Percentiles rank a stretch among this genome's conserved stretches.
These are phyloP conservation scores for Neurospora sp. DNA, from an alignment of 495 filamentous ascomycete genomes.

Conservation along the genomic window DNA sequence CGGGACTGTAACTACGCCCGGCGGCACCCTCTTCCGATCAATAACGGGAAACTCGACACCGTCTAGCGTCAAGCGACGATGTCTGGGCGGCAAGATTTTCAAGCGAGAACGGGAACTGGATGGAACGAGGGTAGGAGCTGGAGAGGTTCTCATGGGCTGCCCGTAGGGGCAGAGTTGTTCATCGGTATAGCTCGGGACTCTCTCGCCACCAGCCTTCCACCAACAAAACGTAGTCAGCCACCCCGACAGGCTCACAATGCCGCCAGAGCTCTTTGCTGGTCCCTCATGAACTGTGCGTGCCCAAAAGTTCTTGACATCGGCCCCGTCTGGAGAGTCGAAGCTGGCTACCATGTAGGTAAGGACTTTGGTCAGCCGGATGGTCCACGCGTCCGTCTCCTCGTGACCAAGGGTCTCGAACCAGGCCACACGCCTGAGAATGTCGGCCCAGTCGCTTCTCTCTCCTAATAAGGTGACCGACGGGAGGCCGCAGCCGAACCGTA, in stretches of 20 bases:
- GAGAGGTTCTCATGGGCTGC: too few species aligned
- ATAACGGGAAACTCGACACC: background rate
- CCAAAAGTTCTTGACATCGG: conserved; percentile 32
- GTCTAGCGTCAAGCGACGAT: background rate
- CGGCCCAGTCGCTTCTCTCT: conserved; percentile 23
- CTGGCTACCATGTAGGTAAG: conserved; percentile 23
- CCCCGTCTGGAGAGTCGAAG: conserved; percentile 26
- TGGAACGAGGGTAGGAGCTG: too few species aligned
- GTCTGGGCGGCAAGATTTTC: background rate
- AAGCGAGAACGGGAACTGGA: background rate
- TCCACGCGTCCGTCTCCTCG: conserved; percentile 22
- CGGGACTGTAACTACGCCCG: background rate
- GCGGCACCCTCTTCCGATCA: background rate
- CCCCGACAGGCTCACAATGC: background rate
- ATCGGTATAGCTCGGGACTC: background rate
- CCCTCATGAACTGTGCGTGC: background rate
- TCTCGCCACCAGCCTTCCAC: background rate
- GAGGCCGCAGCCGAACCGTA: conserved; percentile 23
- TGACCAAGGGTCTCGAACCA: conserved; percentile 17
- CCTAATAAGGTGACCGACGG: conserved; percentile 32
- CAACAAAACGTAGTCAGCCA: background rate
- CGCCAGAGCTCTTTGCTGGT: background rate
- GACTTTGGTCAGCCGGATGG: conserved; percentile 20
- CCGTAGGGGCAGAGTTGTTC: background rate
- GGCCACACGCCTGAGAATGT: conserved; percentile 15